Evolutionary conservation across 805 yeast genomes (phyloP), one percentile per base, ranked within the genome.

Genomic region (Blastobotrys mokoenaii): DNA sequence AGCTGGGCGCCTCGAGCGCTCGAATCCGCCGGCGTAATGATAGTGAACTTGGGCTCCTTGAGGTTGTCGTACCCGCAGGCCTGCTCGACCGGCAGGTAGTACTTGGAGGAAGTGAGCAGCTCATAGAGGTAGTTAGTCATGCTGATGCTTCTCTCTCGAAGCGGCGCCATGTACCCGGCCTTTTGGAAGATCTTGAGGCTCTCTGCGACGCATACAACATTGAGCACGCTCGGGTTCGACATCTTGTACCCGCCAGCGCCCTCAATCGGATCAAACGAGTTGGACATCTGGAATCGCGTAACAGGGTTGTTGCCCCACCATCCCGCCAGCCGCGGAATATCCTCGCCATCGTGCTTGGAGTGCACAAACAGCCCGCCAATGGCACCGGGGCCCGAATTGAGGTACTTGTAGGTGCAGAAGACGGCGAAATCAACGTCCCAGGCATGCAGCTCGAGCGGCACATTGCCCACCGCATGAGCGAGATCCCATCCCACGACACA

Each of bases 391-490:
- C 97, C 97, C 2, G 95, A 63, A 60, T 90, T 90, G 51, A 89
- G 65, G 60, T 89, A 89, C 62, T 89, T 89, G 70, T 89, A 89
- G 3, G 94, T 80, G 62, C 97, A 89, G 88, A 96, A 89, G 15
- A 78, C 86, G 1, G 97, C 97, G 68, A 89, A 88, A 63, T 89
- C 97, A 3, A 85, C 93, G 46, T 73, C 67, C 96, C 96, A 89
- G 41, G 84, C 86, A 60, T 89, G 97, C 43, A 89, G 66, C 41
- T 73, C 55, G 43, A 90, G 63, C 6, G 78, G 80, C 2, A 86
- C 89, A 61, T 90, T 90, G 2, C 97, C 97, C 1, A 73, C 90
- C 1, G 94, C 96, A 61, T 89, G 97, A 1, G 97, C 97, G 53
- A 89, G 70, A 62, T 89, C 97, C 96, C 96, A 89, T 1, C 96